phyloP scores from a whole-genome alignment of 1,284 basidiomycete genomes.

The Microbotryum silenes-acaulis region DNA sequence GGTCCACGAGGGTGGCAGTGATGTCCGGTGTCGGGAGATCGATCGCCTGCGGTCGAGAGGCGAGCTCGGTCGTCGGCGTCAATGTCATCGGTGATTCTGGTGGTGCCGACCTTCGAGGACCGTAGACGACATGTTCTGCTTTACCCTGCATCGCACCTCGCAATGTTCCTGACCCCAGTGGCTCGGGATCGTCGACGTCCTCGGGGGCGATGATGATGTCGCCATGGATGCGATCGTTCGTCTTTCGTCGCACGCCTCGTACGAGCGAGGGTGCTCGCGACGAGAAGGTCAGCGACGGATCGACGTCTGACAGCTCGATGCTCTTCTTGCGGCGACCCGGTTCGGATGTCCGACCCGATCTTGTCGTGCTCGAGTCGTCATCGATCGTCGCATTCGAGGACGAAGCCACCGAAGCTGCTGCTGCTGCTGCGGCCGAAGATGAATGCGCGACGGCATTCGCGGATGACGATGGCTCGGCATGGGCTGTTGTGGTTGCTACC shows the following conservation, averaged over 20 bases:
- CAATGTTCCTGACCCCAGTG: conserved; percentile 9
- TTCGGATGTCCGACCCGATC: neutral
- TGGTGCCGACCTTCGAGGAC: conserved; percentile 14
- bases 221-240: conserved; percentile 9
- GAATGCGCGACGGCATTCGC: too few relatives aligned
- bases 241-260: conserved; percentile 4
- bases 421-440: too few relatives aligned
- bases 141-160: conserved; percentile 31
- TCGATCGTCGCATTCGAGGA: neutral
- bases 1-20: conserved; percentile 8
- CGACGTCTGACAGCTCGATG: conserved; percentile 27
- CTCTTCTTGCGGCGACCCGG: conserved; percentile 8
- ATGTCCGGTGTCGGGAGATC: conserved; percentile 1
- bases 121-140: conserved; percentile 33
- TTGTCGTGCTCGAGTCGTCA: neutral
- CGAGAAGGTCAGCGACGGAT: conserved; percentile 9
- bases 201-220: conserved; percentile 7
- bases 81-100: neutral
- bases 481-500: too few relatives aligned
- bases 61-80: neutral
- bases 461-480: too few relatives aligned
- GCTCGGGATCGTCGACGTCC: conserved; percentile 1
- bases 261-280: conserved; percentile 5
- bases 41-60: conserved; percentile 3
- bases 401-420: neutral